Percentiles rank a stretch among this genome's conserved stretches.
Conservation (phyloP, 2,329 filamentous ascomycete species). For the Talaromyces sp. region DNA sequence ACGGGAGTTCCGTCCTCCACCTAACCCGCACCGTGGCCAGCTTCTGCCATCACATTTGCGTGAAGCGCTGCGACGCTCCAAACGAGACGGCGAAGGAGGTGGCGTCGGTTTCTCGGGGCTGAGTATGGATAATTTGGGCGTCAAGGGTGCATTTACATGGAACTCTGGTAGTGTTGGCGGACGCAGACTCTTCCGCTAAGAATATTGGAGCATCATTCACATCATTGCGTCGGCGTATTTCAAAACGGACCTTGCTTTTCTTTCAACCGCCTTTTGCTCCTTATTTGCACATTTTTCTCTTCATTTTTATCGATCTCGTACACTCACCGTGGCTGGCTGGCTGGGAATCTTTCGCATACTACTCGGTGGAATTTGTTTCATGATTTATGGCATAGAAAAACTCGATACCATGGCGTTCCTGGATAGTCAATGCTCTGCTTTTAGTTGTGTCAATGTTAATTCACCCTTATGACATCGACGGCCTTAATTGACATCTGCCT, state of each 20-base stretch:
- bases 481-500: too few species aligned
- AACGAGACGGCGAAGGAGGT: conserved; percentile 52
- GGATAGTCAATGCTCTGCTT: background rate
- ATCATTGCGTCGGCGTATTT: conserved; percentile 9
- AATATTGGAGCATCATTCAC: background rate
- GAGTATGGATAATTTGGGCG: conserved; percentile 50
- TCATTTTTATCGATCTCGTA: background rate
- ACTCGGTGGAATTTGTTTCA: background rate
- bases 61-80: conserved; percentile 52
- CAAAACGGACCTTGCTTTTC: background rate
- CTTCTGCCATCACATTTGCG: conserved; percentile 54
- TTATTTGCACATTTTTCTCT: background rate
- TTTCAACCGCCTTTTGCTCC: background rate
- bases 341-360: background rate
- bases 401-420: conserved; percentile 5
- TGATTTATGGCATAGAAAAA: conserved; percentile 3
- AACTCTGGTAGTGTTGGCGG: conserved; percentile 45
- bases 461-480: too few species aligned
- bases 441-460: too few species aligned
- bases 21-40: conserved; percentile 52
- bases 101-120: conserved; percentile 52
- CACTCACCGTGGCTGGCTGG: background rate
- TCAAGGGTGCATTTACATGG: conserved; percentile 48
- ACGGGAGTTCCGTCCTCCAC: conserved; percentile 40
- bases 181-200: conserved; percentile 48